Evolutionary conservation across 352 stramenopile genomes (phyloP), one percentile per base, ranked within the genome.

Genomic region (Phytopythium chamaehyphon): DNA sequence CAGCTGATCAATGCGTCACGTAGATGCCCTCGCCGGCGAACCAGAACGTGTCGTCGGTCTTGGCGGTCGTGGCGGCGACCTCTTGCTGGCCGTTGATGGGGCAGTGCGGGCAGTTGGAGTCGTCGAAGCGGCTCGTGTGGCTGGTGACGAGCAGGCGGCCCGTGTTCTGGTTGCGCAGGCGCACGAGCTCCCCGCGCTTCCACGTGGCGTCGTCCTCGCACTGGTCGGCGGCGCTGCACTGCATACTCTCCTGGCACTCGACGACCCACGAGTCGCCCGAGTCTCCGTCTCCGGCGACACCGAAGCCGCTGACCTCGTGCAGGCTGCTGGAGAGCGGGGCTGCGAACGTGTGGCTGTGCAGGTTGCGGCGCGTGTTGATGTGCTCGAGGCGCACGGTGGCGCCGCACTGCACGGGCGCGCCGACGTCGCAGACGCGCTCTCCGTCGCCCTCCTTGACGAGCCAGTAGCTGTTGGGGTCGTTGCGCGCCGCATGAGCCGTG

Each of bases 381-480:
- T 93, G 83, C 64, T 93, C 83, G 12, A 93, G 63, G 2, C 83
- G 78, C 53, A 93, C 72, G 11, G 63, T 79, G 3, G 73, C 54
- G 18, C 78, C 83, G 46, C 83, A 93, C 22, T 66, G 52, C 31
- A 93, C 72, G 45, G 82, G 82, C 37, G 66, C 60, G 14, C 83
- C 77, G 51, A 67, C 51, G 14, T 57, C 53, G 49, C 79, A 93
- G 18, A 66, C 71, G 2, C 55, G 26, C 21, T 63, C 66, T 7
- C 59, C 55, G 49, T 93, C 78, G 35, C 60, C 82, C 49, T 93
- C 82, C 55, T 93, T 93, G 38, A 93, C 76, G 51, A 93, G 68
- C 83, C 83, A 93, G 55, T 90, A 90, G 62, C 83, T 90, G 66
- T 91, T 93, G 51, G 81, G 75, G 48, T 93, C 83, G 43, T 91